A percentile compares a stretch with the other conserved stretches of the same genome.
Conservation (phyloP, 305 asterid genomes). For the Ilex paraguariensis region DNA sequence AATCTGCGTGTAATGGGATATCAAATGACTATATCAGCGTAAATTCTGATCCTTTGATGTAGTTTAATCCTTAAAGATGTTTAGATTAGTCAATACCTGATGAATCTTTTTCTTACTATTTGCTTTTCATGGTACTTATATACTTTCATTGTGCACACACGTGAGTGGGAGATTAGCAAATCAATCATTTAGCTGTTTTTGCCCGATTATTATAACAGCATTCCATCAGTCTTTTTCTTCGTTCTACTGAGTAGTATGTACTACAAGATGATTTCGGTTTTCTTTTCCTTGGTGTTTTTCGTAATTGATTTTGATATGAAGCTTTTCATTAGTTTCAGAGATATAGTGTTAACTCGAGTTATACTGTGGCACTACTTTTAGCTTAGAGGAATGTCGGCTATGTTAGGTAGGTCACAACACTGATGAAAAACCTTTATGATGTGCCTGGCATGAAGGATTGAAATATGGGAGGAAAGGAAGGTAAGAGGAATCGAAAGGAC, state of each 20-base stretch:
- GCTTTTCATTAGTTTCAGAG: neutral
- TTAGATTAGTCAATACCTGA: neutral
- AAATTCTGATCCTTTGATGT: slow-evolving; percentile 20
- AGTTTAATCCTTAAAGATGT: neutral
- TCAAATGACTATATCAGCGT: slow-evolving; percentile 76
- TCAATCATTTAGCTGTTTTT: too few species aligned
- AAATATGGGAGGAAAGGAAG: neutral
- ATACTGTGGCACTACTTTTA: too few species aligned
- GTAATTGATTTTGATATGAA: neutral
- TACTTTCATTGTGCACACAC: too few species aligned
- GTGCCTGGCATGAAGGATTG: neutral
- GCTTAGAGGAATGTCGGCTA: too few species aligned
- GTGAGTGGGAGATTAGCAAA: too few species aligned
- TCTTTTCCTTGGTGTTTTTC: neutral
- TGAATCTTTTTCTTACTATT: neutral
- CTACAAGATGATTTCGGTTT: neutral
- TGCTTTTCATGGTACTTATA: too few species aligned
- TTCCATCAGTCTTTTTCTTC: too few species aligned
- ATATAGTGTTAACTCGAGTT: too few species aligned
- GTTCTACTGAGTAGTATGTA: too few species aligned
- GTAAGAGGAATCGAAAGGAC: neutral
- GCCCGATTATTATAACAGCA: too few species aligned
- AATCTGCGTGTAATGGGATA: slow-evolving; percentile 82
- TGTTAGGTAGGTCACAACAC: neutral
- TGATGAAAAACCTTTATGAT: neutral